phyloP scores from a whole-genome alignment of 257 asterid species.

The Lantana camara region DNA sequence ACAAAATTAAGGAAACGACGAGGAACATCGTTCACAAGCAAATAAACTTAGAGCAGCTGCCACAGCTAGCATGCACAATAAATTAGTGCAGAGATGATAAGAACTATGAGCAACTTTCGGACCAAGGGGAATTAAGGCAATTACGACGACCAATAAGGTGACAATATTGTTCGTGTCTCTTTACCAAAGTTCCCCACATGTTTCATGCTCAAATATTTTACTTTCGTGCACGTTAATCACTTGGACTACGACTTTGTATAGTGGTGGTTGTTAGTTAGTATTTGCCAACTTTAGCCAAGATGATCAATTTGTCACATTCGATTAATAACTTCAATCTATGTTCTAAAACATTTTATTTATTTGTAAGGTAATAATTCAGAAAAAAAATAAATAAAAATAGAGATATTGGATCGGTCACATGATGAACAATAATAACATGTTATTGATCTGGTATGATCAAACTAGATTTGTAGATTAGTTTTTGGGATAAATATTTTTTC shows the following conservation, averaged over 20 bases:
- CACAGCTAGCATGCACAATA: not conserved
- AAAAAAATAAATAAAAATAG: too few relatives aligned
- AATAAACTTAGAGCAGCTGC: not conserved
- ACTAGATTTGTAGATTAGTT: too few relatives aligned
- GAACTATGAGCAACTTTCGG: not conserved
- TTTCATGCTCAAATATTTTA: conserved; percentile 11
- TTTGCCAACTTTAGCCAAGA: not conserved
- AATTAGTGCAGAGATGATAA: not conserved
- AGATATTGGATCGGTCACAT: too few relatives aligned
- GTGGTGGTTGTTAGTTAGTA: not conserved
- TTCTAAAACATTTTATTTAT: too few relatives aligned
- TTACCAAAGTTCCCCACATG: conserved; percentile 35
- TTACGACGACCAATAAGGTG: conserved; percentile 11
- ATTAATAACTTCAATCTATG: too few relatives aligned
- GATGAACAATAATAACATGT: too few relatives aligned
- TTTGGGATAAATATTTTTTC: too few relatives aligned
- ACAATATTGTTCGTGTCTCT: conserved; percentile 18
- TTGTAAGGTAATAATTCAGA: too few relatives aligned
- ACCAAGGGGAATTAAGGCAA: conserved; percentile 1
- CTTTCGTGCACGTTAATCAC: conserved; percentile 19
- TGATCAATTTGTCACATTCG: not conserved
- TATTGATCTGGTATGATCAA: too few relatives aligned
- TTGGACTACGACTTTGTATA: not conserved
- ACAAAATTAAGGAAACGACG: conserved; percentile 20
- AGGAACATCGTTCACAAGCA: not conserved